Evolutionary conservation across 2,329 filamentous ascomycete genomes (phyloP), one percentile per base, ranked within the genome.

Genomic region (Fusarium lyarnte): DNA sequence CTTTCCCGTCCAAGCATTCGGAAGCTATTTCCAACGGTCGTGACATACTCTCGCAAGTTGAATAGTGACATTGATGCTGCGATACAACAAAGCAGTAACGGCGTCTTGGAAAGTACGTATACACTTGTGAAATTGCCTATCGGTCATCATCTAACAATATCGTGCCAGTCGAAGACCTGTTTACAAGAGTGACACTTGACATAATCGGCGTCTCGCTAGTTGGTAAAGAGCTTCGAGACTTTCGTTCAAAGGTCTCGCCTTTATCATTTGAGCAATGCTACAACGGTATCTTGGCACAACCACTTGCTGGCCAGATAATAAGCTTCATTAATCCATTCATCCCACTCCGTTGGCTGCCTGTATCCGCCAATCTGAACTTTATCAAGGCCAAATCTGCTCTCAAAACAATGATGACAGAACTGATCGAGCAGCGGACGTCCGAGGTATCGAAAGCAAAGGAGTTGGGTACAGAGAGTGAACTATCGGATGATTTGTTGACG

Each of bases 281-380:
- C 11, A 54, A 54, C 11, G 53, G 17, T 5, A 71, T 71, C 3
- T 27, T 70, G 4, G 33, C 51, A 9, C 68, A 71, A 1, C 62
- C 68, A 8, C 21, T 70, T 5, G 36, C 62, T 1, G 63, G 68
- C 1, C 68, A 70, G 12, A 46, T 71, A 3, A 58, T 70, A 25
- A 70, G 62, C 8, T 70, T 71, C 17, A 38, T 70, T 10, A 70
- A 71, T 4, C 68, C 62, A 0, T 70, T 71, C 8, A 63, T 70
- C 10, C 62, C 68, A 0, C 31, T 70, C 0, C 25, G 68, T 12
- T 71, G 67, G 68, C 16, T 70, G 2, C 68, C 68, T 10, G 36
- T 68, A 6, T 46, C 68, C 2, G 67, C 67, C 10, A 70, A 70
- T 3, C 10, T 58, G 14, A 36, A 71, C 13, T 70, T 70, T 9